These are phyloP conservation scores for Toxoplasma gondii DNA, from an alignment of 169 alveolate genomes.

Conservation along the genomic window DNA sequence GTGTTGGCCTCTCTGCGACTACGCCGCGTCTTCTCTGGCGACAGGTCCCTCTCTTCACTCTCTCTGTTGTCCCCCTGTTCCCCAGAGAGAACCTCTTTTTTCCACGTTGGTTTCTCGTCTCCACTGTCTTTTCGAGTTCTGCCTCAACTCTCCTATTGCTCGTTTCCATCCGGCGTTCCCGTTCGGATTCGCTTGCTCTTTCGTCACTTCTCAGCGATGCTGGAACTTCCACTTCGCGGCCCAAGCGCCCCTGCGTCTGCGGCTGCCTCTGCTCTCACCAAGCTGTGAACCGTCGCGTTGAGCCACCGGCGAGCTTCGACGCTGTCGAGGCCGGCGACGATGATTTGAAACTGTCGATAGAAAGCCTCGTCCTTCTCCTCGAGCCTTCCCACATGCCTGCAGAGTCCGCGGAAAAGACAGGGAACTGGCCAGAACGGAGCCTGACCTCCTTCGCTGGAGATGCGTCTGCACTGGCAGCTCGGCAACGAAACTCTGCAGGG, in stretches of 20 bases:
- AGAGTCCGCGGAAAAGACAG: background rate
- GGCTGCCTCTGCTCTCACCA: slow-evolving; percentile 67
- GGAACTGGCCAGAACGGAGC: background rate
- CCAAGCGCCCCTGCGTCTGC: background rate
- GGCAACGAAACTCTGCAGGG: background rate
- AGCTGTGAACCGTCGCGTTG: slow-evolving; percentile 80
- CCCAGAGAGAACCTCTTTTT: no score
- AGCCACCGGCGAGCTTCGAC: slow-evolving; percentile 92
- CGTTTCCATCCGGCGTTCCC: no score
- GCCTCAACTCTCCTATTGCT: no score
- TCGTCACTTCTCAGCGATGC: background rate
- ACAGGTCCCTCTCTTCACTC: no score
- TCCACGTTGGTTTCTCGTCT: background rate
- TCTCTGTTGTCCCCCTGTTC: background rate
- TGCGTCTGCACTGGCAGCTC: background rate
- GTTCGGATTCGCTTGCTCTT: no score
- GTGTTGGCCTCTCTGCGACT: no score
- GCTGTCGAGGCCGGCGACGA: slow-evolving; percentile 92
- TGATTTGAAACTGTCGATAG: slow-evolving; percentile 83
- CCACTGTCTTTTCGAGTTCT: background rate
- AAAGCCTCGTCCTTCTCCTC: slow-evolving; percentile 83
- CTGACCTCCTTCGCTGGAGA: background rate
- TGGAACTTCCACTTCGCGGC: background rate
- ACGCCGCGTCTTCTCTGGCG: no score
- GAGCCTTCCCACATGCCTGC: slow-evolving; percentile 58